Evolutionary conservation across 495 filamentous ascomycete genomes (phyloP).

Genomic region (Tuber aestivum): DNA sequence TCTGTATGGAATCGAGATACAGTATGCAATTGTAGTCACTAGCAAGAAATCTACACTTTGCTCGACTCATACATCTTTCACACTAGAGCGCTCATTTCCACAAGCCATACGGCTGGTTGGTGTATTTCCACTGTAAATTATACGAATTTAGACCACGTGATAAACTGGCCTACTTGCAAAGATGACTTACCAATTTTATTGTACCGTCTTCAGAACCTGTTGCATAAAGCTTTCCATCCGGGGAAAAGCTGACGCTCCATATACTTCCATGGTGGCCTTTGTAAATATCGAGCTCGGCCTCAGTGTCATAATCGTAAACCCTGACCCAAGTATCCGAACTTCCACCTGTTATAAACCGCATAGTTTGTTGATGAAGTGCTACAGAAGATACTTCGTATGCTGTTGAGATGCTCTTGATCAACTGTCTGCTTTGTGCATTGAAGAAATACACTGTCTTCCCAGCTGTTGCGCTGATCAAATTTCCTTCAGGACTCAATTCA

Average conservation of each 20-base stretch:
- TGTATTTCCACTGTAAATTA: constrained; percentile 57
- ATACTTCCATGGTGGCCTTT: constrained; percentile 97
- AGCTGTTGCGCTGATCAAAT: constrained; percentile 50
- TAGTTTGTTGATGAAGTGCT: constrained; percentile 71
- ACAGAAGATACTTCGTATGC: constrained; percentile 82
- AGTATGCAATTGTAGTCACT: neutral
- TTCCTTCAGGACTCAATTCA: constrained; percentile 61
- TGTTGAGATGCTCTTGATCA: constrained; percentile 71
- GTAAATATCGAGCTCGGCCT: constrained; percentile 75
- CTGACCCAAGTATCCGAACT: constrained; percentile 88
- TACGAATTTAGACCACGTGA: constrained; percentile 6
- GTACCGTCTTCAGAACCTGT: constrained; percentile 97
- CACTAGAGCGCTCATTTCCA: constrained; percentile 48
- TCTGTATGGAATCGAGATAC: neutral
- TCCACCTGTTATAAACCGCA: constrained; percentile 81
- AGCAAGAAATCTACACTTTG: neutral
- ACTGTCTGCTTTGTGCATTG: constrained; percentile 62
- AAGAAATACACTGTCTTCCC: constrained; percentile 92
- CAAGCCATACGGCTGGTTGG: constrained; percentile 60
- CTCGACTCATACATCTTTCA: constrained; percentile 5
- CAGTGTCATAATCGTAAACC: constrained; percentile 78
- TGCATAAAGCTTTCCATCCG: constrained; percentile 89
- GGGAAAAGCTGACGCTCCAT: constrained; percentile 89
- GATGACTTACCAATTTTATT: constrained; percentile 63
- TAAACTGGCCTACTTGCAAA: neutral